These are phyloP conservation scores for Remersonia thermophila DNA, from an alignment of 2,329 filamentous ascomycete species.

Conservation along the genomic window DNA sequence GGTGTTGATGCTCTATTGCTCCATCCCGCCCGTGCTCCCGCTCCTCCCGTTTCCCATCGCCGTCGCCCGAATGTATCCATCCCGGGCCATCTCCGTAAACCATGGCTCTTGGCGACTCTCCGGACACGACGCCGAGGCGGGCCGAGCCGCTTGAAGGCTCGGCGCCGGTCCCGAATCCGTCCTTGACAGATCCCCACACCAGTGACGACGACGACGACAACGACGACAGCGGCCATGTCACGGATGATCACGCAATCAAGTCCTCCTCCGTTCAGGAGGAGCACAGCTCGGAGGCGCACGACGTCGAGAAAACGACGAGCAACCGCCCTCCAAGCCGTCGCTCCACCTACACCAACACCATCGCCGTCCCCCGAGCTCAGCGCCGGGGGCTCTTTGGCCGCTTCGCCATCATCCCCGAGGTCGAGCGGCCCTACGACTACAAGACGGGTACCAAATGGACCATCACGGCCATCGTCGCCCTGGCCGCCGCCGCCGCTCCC, in stretches of 20 bases:
- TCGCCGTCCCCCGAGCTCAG: slow-evolving; percentile 31
- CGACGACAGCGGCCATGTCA: not conserved
- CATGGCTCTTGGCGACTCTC: slow-evolving; percentile 5
- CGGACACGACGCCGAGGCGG: slow-evolving; percentile 6
- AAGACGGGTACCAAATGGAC: slow-evolving; percentile 66
- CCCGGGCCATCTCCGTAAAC: not conserved
- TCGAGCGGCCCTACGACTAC: slow-evolving; percentile 66
- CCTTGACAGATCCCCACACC: no score
- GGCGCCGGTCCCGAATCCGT: no score
- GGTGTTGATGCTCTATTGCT: no score
- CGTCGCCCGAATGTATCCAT: no score
- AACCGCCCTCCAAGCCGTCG: slow-evolving; percentile 18
- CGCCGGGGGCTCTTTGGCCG: slow-evolving; percentile 62
- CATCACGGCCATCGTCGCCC: slow-evolving; percentile 64
- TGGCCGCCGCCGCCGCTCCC: slow-evolving; percentile 66
- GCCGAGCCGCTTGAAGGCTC: not conserved
- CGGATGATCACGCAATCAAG: no score
- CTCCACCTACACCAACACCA: slow-evolving; percentile 29
- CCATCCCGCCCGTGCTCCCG: no score
- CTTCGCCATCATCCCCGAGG: slow-evolving; percentile 64
- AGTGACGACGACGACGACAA: not conserved
- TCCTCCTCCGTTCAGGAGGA: no score
- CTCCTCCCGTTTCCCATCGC: no score
- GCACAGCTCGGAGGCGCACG: no score
- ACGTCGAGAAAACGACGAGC: not conserved